Evolutionary conservation across 129 eudicot genomes (phyloP).

Genomic region (Tanacetum coccineum): DNA sequence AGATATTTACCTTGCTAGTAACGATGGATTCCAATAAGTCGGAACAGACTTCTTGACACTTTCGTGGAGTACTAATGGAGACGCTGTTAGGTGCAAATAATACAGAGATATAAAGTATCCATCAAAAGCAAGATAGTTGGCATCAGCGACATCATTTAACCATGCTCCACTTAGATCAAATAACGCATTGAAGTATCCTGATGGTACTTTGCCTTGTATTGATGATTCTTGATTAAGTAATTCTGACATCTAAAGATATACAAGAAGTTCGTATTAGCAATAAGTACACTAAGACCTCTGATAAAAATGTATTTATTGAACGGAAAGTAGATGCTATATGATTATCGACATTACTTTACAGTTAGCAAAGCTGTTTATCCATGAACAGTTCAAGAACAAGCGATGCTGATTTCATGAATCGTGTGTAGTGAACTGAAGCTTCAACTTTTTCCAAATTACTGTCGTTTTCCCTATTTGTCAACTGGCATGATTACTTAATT

Average conservation of each 20-base stretch:
- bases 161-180: slow-evolving; percentile 83
- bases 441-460: neutral
- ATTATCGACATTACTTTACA: neutral
- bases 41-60: slow-evolving; percentile 82
- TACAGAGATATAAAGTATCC: slow-evolving; percentile 78
- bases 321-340: neutral
- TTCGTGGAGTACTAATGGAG: slow-evolving; percentile 66
- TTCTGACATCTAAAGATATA: slow-evolving; percentile 67
- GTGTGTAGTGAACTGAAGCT: neutral
- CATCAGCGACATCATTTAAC: slow-evolving; percentile 69
- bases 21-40: slow-evolving; percentile 74
- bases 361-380: neutral
- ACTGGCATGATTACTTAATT: no score
- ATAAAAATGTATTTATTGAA: neutral
- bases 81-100: slow-evolving; percentile 63
- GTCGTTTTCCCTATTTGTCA: no score
- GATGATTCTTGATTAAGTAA: slow-evolving; percentile 77
- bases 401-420: neutral
- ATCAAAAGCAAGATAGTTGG: slow-evolving; percentile 80
- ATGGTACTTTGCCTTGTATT: slow-evolving; percentile 82
- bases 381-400: neutral
- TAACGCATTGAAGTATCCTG: slow-evolving; percentile 76
- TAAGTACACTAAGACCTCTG: slow-evolving; percentile 2
- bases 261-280: neutral
- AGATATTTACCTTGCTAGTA: slow-evolving; percentile 60